Conservation (phyloP, 225 moss, liverwort and hornwort genomes). For the Marchantia polymorpha region DNA sequence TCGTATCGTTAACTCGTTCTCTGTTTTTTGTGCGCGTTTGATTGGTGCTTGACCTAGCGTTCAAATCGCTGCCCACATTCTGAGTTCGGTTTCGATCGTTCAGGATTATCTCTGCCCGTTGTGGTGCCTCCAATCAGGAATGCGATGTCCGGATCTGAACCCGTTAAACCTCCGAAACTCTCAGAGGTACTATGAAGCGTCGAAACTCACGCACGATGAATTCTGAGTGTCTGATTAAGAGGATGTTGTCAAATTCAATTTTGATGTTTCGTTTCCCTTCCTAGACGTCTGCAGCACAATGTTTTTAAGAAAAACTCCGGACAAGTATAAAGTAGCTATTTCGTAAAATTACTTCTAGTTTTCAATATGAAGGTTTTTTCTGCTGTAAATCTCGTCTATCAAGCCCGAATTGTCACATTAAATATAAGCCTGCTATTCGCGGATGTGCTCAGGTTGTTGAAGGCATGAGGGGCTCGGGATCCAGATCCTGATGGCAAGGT, state of each 20-base stretch:
- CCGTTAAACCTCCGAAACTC: constrained; percentile 67
- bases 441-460: constrained; percentile 20
- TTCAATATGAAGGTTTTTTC: too few relatives aligned
- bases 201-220: neutral
- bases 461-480: constrained; percentile 9
- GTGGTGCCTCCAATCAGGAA: constrained; percentile 82
- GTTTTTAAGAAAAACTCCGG: too few relatives aligned
- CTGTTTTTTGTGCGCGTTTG: neutral
- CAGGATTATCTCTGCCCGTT: constrained; percentile 51
- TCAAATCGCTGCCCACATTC: neutral
- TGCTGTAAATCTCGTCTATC: too few relatives aligned
- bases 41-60: neutral
- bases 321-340: too few relatives aligned
- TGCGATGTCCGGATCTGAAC: constrained; percentile 62
- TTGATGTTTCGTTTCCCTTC: too few relatives aligned
- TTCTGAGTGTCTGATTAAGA: too few relatives aligned
- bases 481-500: constrained; percentile 3
- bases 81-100: neutral
- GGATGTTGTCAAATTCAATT: neutral
- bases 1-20: neutral
- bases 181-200: constrained; percentile 47
- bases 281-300: too few relatives aligned
- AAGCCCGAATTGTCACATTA: neutral
- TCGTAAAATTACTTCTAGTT: too few relatives aligned
- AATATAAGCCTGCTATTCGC: neutral